Evolutionary conservation across 1,284 basidiomycete species (phyloP).

Genomic region (Rhodotorula sp.): DNA sequence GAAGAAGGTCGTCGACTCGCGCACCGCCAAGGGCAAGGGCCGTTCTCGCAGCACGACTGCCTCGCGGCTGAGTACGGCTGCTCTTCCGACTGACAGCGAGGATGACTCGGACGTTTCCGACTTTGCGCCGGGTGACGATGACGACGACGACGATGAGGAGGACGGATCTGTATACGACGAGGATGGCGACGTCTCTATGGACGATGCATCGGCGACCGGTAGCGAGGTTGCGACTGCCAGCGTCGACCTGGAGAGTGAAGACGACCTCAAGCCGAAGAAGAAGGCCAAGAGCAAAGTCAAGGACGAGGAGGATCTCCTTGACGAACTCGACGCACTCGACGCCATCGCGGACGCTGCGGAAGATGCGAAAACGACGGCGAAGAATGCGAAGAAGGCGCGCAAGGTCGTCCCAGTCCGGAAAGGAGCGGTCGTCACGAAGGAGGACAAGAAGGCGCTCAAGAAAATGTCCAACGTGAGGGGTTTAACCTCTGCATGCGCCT

Average conservation of each 20-base stretch:
- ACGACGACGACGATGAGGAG: conserved; percentile 22
- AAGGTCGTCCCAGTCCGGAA: conserved; percentile 21
- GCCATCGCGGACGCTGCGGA: conserved; percentile 6
- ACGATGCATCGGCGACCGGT: conserved; percentile 13
- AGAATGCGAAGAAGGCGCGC: conserved; percentile 10
- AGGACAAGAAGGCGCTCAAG: conserved; percentile 25
- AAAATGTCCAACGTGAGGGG: conserved; percentile 28
- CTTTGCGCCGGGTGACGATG: conserved; percentile 12
- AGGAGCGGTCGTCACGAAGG: conserved; percentile 22
- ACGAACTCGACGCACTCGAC: conserved; percentile 18
- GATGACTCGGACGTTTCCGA: conserved; percentile 26
- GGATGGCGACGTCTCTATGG: conserved; percentile 16
- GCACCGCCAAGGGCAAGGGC: neutral
- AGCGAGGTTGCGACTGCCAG: conserved; percentile 12
- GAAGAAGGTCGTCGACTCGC: neutral
- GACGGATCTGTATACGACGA: conserved; percentile 30
- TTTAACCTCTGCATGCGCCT: no score
- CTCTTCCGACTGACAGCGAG: conserved; percentile 1
- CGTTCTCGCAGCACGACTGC: neutral
- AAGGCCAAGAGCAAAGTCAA: conserved; percentile 20
- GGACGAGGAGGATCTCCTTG: conserved; percentile 11
- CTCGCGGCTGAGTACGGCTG: neutral
- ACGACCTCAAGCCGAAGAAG: conserved; percentile 25
- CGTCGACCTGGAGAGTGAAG: conserved; percentile 7
- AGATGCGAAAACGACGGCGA: conserved; percentile 3